phyloP scores from a whole-genome alignment of 768 basidiomycete genomes.

The Dioszegia aurantiaca region DNA sequence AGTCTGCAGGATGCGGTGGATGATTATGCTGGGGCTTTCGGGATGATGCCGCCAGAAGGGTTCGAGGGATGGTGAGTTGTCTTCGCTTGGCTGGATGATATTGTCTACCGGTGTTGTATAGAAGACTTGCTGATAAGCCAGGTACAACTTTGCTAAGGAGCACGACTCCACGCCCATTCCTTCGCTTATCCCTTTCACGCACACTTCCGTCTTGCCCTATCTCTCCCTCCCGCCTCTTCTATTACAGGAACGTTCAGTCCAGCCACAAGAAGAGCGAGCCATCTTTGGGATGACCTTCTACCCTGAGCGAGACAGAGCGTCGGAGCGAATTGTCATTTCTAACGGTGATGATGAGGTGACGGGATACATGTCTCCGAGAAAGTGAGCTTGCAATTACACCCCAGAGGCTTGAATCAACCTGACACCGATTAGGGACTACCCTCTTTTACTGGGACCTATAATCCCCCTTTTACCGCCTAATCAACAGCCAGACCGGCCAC shows the following conservation, averaged over 20 bases:
- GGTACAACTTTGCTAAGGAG: constrained; percentile 9
- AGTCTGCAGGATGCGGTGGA: constrained; percentile 18
- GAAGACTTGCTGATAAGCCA: constrained; percentile 1
- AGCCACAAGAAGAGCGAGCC: constrained; percentile 6
- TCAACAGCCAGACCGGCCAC: constrained; percentile 12
- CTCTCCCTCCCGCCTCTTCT: constrained; percentile 13
- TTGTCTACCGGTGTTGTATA: no score
- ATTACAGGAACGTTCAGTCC: constrained; percentile 6
- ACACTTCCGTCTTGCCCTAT: constrained; percentile 17
- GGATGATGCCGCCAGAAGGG: constrained; percentile 19
- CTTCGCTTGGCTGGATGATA: no score
- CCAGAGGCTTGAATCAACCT: no score
- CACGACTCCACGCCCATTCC: constrained; percentile 13
- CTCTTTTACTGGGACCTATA: constrained; percentile 8
- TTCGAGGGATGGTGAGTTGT: constrained; percentile 22
- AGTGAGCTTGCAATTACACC: neutral
- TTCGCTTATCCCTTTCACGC: constrained; percentile 22
- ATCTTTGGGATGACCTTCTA: constrained; percentile 12
- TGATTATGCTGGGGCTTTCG: constrained; percentile 17
- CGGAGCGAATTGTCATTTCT: neutral
- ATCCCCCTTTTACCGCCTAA: constrained; percentile 1
- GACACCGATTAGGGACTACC: constrained; percentile 19
- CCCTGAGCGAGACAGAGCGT: neutral
- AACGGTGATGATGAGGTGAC: constrained; percentile 14
- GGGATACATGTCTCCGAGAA: constrained; percentile 9